Base-by-base conservation (phyloP, 441 rosid species). In the Populus hybrid region DNA sequence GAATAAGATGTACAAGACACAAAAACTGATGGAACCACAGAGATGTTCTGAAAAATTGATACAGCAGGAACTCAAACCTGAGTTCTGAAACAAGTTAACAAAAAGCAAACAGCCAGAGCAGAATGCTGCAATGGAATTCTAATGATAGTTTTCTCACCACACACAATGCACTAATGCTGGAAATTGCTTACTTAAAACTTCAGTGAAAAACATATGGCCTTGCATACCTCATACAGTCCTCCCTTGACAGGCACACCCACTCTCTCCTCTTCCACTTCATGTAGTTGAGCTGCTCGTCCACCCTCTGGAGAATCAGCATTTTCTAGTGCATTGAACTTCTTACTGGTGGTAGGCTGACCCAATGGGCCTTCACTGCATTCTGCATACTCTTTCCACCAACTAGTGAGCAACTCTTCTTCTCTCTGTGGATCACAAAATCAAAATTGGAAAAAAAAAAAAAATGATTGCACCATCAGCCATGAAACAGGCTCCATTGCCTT, bases 181-280 rank as follows among this genome's bases (percentile, higher is more conserved):
- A 67, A 32, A 26, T 16, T 67, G 30, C 38, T 28, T 12, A 30
- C 38, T 67, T 18, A 67, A 67, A 30, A 32, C 38, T 6, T 67
- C 21, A 10, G 7, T 67, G 35, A 67, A 14, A 63, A 30, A 30
- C 36, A 30, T 70, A 24, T n/a, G 1, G 69, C 74, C 5, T 9
- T 24, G 24, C 11, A 59, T 83, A 92, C 99, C 98, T 96, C 98
- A 74, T 92, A 92, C 6, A 96, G 91, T 76, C 98, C 98, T 78
- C 99, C 99, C 87, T 96, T 96, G 75, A 96, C 98, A 76, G 98
- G 98, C 50, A 92, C 99, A 70, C 98, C 98, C 32, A 94, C 99
- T 85, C 98, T 89, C 86, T 92, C 98, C 81, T 94, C 98, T 82
- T 92, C 99, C 59, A 70, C 82, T 75, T 81, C 93, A 83, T 83